Evolutionary conservation across 495 filamentous ascomycete genomes (phyloP), one percentile per base, ranked within the genome.

Genomic region (Aspergillus avenaceus): DNA sequence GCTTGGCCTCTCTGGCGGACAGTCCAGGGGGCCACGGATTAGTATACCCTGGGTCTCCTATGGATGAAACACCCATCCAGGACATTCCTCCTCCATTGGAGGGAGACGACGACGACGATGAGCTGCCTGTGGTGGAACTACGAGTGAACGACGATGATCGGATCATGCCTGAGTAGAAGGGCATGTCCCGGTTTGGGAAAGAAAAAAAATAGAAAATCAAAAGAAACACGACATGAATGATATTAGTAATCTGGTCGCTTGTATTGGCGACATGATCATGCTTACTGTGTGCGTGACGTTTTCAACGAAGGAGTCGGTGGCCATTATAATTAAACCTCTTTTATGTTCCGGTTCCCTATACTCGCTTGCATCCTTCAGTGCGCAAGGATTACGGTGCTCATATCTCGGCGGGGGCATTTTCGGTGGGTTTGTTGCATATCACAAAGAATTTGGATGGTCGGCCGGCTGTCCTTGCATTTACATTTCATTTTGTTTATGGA

Each of bases 81-180:
- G 67, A 72, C 44, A 61, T 71, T 9, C 62, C 65, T 12, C 51
- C 65, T 18, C 51, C 63, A 24, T 49, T 65, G 47, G 61, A 66
- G 9, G 64, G 60, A 14, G 70, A 58, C 13, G 54, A 61, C 23
- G 71, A 70, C 21, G 65, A 69, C 28, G 69, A 75, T 19, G 71
- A 76, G 4, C 60, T 73, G 22, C 70, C 74, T 5, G 73, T 76
- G 21, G 66, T 73, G 43, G 74, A 79, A 53, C 58, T 77, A 28
- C 67, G 62, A 42, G 65, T 74, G 19, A 57, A 64, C 22, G 69
- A 73, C 7, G 71, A 72, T 22, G 64, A 70, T 11, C 65, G 61
- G 48, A 58, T 69, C 36, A 49, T 53, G 37, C 58, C 61, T 19
- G 56, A 63, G 32, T 56, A 41, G 50, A 44, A 25, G 26, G 26